These are phyloP conservation scores for Komagataella pastoris DNA, from an alignment of 805 yeast species.

Conservation along the genomic window DNA sequence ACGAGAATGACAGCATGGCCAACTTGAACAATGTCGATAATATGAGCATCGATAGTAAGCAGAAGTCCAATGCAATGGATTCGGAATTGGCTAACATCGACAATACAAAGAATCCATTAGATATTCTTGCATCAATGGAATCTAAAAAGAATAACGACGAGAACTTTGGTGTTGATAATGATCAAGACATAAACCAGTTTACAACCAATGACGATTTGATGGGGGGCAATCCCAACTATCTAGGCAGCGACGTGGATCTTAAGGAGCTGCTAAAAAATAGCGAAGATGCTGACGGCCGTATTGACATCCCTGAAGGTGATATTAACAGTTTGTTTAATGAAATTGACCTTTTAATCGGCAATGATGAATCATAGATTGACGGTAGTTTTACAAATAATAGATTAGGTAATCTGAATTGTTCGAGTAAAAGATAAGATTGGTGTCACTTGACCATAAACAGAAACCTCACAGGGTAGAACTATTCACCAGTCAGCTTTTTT, in stretches of 20 bases:
- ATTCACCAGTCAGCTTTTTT: neutral
- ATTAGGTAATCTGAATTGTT: neutral
- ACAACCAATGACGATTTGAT: neutral
- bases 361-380: neutral
- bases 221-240: neutral
- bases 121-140: constrained; percentile 1
- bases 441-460: neutral
- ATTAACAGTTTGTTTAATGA: constrained; percentile 1
- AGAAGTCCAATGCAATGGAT: neutral
- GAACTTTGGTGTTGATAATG: neutral
- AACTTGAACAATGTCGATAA: neutral
- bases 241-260: neutral
- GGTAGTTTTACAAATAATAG: neutral
- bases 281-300: neutral
- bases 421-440: neutral
- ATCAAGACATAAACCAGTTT: neutral
- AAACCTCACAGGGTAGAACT: neutral
- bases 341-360: constrained; percentile 2
- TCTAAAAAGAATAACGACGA: neutral
- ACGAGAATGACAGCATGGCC: neutral
- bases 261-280: neutral
- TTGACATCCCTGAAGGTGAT: neutral
- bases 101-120: constrained; percentile 1
- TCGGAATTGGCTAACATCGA: neutral
- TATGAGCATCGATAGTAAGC: neutral